These are phyloP conservation scores for Allomyces javanicus DNA, from an alignment of 192 early-diverging fungal genomes.

Conservation along the genomic window DNA sequence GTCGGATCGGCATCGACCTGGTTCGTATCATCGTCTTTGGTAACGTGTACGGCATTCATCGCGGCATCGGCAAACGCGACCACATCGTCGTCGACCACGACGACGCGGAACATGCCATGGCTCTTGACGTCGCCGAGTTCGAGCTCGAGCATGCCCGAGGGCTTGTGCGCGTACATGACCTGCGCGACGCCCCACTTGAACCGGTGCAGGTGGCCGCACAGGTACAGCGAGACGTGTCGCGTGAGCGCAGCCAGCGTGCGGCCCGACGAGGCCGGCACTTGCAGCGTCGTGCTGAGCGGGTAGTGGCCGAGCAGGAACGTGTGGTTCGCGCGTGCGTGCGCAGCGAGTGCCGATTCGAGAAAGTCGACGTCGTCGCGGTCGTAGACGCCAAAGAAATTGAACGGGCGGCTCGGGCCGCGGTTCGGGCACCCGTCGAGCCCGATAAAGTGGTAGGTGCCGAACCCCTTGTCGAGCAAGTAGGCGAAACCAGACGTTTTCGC, in stretches of 20 bases:
- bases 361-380: conserved; percentile 51
- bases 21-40: neutral
- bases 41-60: neutral
- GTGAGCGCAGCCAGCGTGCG: conserved; percentile 8
- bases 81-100: conserved; percentile 70
- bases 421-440: conserved; percentile 61
- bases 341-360: conserved; percentile 29
- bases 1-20: neutral
- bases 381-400: conserved; percentile 81
- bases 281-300: neutral
- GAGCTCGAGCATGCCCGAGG: conserved; percentile 51
- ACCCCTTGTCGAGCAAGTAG: conserved; percentile 34
- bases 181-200: conserved; percentile 16
- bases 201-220: conserved; percentile 69
- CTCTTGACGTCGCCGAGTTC: conserved; percentile 81
- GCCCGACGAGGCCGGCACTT: conserved; percentile 5
- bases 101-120: conserved; percentile 65
- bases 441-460: conserved; percentile 67
- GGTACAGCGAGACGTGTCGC: conserved; percentile 40
- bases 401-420: conserved; percentile 48
- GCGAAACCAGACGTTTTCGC: conserved; percentile 25
- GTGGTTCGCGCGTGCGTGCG: conserved; percentile 23
- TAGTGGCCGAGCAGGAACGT: conserved; percentile 41
- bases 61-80: conserved; percentile 49
- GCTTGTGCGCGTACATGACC: conserved; percentile 42